Evolutionary conservation across 305 asterid species (phyloP), one percentile per base, ranked within the genome.

Genomic region (Withania somnifera): DNA sequence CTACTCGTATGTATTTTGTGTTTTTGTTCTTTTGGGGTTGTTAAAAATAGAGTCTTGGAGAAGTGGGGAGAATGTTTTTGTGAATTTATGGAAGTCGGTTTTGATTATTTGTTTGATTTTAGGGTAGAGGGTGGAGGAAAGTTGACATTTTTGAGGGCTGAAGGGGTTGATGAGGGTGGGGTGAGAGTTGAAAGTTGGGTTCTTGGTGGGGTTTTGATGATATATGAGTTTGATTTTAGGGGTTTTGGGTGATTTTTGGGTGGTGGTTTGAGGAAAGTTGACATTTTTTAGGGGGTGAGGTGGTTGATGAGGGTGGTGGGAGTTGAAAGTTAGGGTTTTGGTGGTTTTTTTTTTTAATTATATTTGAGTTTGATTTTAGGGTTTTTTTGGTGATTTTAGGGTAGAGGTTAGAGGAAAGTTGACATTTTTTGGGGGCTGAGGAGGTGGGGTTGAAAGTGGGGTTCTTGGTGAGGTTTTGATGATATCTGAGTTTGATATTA

Each of bases 321-420:
- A 24, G 45, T 54, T 69, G 54, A 42, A 71, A 78, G 66, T 75
- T 76, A 42, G 80, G 88, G 19, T 80, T 84, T 56, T 86, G 80
- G 88, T 71, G 56, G 22, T n/a, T n/a, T n/a, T n/a, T n/a, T n/a
- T n/a, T 71, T 89, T 89, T 88, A 84, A 89, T 92, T 93, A 77
- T 78, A 86, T 84, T 77, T 79, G 79, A 38, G 82, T 58, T 83
- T 79, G 61, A 84, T 84, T 85, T 82, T 87, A 78, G 92, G 78
- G 85, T n/a, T n/a, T 60, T 6, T 56, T 20, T 67, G 58, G 69
- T 57, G 68, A 61, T 76, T 34, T 60, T 67, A 78, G 30, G 38
- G n/a, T 71, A 19, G 24, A 20, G 63, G 19, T 80, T 77, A 47
- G 73, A 45, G 77, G 17, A 28, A 75, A 75, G 45, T 75, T 75